phyloP scores from a whole-genome alignment of 345 rosid species.

The Eucalyptus camaldulensis region DNA sequence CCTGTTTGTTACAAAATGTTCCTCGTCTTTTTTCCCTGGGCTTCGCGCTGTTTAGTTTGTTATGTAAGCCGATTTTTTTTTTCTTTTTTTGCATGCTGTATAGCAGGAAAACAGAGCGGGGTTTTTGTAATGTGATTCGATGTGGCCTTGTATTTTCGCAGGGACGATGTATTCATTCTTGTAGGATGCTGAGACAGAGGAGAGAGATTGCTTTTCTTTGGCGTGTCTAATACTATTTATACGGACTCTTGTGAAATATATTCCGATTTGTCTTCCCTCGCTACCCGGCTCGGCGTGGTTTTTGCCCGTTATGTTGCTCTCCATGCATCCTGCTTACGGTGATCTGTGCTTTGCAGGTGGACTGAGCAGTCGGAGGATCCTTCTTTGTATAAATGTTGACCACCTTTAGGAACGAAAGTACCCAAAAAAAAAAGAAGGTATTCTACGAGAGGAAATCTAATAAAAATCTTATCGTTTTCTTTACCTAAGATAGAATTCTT shows the following conservation, averaged over 20 bases:
- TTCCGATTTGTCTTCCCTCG: background rate
- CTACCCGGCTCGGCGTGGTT: background rate
- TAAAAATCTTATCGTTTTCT: background rate
- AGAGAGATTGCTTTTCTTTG: background rate
- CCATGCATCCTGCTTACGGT: background rate
- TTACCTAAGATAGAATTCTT: background rate
- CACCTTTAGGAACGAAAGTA: background rate
- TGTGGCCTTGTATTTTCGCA: background rate
- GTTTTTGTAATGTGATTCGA: constrained; percentile 12
- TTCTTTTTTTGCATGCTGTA: constrained; percentile 7
- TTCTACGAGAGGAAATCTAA: background rate
- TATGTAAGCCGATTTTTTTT: background rate
- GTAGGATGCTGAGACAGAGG: background rate
- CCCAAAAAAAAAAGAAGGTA: background rate
- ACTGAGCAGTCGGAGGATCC: background rate
- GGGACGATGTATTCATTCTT: background rate
- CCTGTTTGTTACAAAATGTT: background rate
- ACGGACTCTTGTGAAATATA: background rate
- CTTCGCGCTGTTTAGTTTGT: background rate
- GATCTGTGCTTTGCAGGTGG: background rate
- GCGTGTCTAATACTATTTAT: background rate
- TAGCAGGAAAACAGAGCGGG: constrained; percentile 8
- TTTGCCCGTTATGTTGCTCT: background rate
- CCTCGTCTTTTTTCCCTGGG: background rate
- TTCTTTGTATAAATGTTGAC: background rate